Evolutionary conservation across 164 flowering plant genomes (phyloP).

Genomic region (Nymphaea thermarum): DNA sequence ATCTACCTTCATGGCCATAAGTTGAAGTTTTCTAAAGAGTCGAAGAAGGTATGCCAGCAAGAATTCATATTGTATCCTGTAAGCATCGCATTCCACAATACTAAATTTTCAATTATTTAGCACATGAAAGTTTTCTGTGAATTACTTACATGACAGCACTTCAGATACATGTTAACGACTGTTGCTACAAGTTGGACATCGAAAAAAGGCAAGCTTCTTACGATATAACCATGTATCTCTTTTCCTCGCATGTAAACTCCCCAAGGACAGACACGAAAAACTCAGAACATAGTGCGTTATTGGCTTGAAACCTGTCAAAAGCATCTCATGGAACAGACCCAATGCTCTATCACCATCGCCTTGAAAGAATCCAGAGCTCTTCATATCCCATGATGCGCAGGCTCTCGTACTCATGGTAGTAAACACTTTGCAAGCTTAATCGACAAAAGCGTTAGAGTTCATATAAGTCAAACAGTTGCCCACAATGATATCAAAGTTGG

Average conservation of each 20-base stretch:
- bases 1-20: background rate
- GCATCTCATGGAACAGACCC: background rate
- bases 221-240: background rate
- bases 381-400: constrained; percentile 3
- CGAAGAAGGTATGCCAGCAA: background rate
- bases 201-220: background rate
- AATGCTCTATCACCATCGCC: background rate
- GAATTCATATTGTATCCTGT: background rate
- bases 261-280: background rate
- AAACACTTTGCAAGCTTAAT: background rate
- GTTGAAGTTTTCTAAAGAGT: background rate
- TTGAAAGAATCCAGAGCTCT: background rate
- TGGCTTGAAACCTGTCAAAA: background rate
- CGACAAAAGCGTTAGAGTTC: background rate
- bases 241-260: background rate
- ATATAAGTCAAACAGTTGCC: background rate
- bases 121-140: background rate
- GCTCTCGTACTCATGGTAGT: background rate
- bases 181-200: background rate
- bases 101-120: background rate
- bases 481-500: background rate
- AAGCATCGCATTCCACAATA: constrained; percentile 2
- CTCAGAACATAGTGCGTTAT: background rate
- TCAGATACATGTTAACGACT: constrained; percentile 54
- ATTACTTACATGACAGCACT: constrained; percentile 38